These are phyloP conservation scores for Hyaloscypha finlandica DNA, from an alignment of 495 filamentous ascomycete genomes.

Conservation along the genomic window DNA sequence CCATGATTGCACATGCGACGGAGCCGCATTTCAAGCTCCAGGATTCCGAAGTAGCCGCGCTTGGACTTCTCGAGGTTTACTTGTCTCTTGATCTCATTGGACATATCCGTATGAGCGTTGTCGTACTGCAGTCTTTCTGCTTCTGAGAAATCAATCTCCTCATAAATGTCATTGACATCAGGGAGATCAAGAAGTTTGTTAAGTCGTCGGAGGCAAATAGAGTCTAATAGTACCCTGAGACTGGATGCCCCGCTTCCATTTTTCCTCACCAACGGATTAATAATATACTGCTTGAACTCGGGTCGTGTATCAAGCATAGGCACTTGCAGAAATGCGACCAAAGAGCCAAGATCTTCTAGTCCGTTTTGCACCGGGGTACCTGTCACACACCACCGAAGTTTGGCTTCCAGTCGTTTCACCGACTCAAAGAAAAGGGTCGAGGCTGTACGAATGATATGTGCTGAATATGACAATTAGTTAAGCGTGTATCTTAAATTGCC, in stretches of 20 bases:
- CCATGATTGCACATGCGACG: not conserved
- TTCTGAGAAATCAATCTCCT: not conserved
- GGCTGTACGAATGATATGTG: not conserved
- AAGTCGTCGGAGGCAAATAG: constrained; percentile 41
- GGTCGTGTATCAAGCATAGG: constrained; percentile 37
- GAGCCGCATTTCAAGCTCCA: not conserved
- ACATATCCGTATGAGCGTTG: not conserved
- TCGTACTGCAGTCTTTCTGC: not conserved
- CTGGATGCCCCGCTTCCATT: constrained; percentile 31
- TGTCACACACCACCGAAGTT: constrained; percentile 79
- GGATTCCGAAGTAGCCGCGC: not conserved
- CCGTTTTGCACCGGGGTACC: constrained; percentile 71
- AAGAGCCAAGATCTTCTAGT: constrained; percentile 49
- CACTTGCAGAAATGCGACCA: constrained; percentile 46
- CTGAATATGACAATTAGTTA: not conserved
- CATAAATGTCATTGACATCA: not conserved
- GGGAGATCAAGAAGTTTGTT: constrained; percentile 42
- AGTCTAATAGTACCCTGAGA: constrained; percentile 39
- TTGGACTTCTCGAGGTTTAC: not conserved
- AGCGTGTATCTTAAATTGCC: too few relatives aligned
- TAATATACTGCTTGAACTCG: constrained; percentile 27
- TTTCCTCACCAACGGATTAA: not conserved
- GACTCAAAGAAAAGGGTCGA: not conserved
- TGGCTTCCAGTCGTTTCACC: constrained; percentile 51
- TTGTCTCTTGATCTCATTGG: not conserved